Conservation (phyloP, 2,329 filamentous ascomycete genomes). For the Shiraia bambusicola region DNA sequence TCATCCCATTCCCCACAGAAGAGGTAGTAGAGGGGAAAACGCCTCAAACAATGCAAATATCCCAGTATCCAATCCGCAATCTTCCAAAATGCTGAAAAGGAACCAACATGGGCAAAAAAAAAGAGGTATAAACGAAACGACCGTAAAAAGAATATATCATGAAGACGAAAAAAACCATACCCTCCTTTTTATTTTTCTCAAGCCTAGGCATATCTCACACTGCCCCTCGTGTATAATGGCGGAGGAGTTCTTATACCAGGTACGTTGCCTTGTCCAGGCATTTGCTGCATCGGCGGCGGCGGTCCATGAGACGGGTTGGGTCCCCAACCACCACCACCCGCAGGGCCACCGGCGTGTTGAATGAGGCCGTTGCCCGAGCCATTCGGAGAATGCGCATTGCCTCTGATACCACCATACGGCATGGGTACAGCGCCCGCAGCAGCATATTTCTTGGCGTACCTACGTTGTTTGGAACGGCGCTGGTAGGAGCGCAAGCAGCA, state of each 20-base stretch:
- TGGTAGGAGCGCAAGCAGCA: constrained; percentile 63
- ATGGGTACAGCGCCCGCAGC: constrained; percentile 13
- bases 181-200: no score
- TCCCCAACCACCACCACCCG: constrained; percentile 5
- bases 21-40: no score
- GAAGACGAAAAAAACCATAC: no score
- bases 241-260: constrained; percentile 5
- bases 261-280: no score
- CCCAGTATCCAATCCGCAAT: no score
- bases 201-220: constrained; percentile 8
- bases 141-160: no score
- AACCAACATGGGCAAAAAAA: no score
- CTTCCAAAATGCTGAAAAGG: no score
- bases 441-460: constrained; percentile 26
- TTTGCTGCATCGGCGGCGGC: neutral
- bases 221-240: constrained; percentile 6
- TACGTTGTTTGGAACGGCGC: constrained; percentile 25
- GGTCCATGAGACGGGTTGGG: constrained; percentile 9
- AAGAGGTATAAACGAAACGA: no score
- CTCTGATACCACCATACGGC: constrained; percentile 5
- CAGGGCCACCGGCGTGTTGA: neutral
- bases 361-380: constrained; percentile 3
- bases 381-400: neutral
- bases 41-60: no score
- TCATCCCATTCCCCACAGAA: no score